These are phyloP conservation scores for Mesotaenium endlicherianum DNA, from an alignment of 139 green algal species.

Conservation along the genomic window DNA sequence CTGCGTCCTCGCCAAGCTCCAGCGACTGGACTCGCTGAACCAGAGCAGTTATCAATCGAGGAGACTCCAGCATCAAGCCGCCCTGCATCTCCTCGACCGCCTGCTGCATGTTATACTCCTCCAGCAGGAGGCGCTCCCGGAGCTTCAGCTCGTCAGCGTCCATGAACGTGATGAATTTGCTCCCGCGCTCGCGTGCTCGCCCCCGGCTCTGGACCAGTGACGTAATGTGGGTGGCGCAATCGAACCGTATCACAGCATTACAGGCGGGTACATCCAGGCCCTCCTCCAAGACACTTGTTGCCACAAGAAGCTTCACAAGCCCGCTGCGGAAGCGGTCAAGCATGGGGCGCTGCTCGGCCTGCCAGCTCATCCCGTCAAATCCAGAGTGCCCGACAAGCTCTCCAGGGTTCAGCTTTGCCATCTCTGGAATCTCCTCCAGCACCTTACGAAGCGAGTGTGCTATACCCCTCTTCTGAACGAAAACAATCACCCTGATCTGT, in stretches of 20 bases:
- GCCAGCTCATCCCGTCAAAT: background rate
- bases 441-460: background rate
- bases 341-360: background rate
- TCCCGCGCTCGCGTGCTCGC: background rate
- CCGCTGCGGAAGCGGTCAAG: background rate
- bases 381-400: background rate
- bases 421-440: background rate
- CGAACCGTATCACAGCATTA: background rate
- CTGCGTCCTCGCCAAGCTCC: background rate
- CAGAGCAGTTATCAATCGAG: background rate
- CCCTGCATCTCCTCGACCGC: background rate
- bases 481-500: background rate
- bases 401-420: background rate
- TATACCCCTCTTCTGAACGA: background rate
- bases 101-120: background rate
- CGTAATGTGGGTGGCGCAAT: background rate
- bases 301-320: constrained; percentile 10
- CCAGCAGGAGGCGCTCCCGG: background rate
- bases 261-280: constrained; percentile 14
- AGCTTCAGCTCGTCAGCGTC: background rate
- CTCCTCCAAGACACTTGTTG: constrained; percentile 15
- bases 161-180: background rate
- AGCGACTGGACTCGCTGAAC: background rate
- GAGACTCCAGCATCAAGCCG: background rate
- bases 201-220: constrained; percentile 3